A percentile compares a stretch with the other conserved stretches of the same genome.
Evolutionary conservation across 2,329 filamentous ascomycete genomes (phyloP).

Genomic region (Penicillium sp.): DNA sequence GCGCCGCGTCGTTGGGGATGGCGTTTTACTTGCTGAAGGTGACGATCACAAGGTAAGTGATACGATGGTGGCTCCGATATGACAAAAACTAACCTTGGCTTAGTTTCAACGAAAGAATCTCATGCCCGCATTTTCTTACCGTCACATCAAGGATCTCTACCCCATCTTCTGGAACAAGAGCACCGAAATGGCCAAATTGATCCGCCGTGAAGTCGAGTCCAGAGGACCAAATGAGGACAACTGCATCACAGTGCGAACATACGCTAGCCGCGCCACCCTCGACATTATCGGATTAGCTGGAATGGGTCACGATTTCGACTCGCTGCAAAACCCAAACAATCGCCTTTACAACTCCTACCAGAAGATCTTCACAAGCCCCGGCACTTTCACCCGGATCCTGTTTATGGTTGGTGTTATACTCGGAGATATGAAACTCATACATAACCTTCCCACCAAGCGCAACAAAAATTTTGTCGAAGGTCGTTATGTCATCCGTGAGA

Average conservation of each 20-base stretch:
- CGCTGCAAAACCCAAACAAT: conserved; percentile 62
- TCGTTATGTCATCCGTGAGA: conserved; percentile 60
- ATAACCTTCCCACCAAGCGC: conserved; percentile 65
- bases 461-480: conserved; percentile 66
- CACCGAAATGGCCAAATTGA: conserved; percentile 63
- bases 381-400: conserved; percentile 45
- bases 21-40: conserved; percentile 75
- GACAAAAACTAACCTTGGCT: conserved; percentile 1
- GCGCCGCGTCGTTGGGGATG: conserved; percentile 41
- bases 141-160: conserved; percentile 82
- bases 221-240: conserved; percentile 36
- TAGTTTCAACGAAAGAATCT: conserved; percentile 70
- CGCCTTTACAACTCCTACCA: conserved; percentile 51
- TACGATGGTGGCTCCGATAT: neutral
- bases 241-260: conserved; percentile 60
- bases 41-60: conserved; percentile 72
- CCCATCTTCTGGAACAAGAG: conserved; percentile 81
- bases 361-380: conserved; percentile 24
- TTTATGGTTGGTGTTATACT: conserved; percentile 60
- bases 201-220: conserved; percentile 50
- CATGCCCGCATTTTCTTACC: conserved; percentile 80
- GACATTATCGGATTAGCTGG: conserved; percentile 76
- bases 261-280: conserved; percentile 68
- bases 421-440: conserved; percentile 63
- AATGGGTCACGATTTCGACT: conserved; percentile 69